Conservation (phyloP, 192 early-diverging fungal genomes). For the Coemansia sp. region DNA sequence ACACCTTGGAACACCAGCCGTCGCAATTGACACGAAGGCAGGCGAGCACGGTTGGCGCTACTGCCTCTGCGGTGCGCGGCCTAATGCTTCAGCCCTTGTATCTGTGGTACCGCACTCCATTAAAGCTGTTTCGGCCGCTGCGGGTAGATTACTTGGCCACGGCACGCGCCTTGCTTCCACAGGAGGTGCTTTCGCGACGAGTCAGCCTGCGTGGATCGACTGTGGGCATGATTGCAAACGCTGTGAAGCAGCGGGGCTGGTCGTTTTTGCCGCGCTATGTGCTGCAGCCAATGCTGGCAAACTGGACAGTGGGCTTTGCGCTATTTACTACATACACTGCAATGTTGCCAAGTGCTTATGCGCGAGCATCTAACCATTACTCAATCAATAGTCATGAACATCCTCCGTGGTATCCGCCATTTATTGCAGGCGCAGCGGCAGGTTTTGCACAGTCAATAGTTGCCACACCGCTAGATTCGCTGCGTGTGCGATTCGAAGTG, state of each 20-base stretch:
- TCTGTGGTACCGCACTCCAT: constrained; percentile 55
- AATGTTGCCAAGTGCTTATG: constrained; percentile 33
- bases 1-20: neutral
- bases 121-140: constrained; percentile 72
- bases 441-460: constrained; percentile 73
- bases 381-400: constrained; percentile 30
- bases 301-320: constrained; percentile 70
- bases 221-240: constrained; percentile 70
- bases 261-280: constrained; percentile 69
- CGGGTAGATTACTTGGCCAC: constrained; percentile 78
- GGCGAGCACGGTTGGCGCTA: constrained; percentile 50
- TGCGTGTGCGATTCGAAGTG: constrained; percentile 73
- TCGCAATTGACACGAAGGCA: constrained; percentile 42
- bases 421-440: constrained; percentile 59
- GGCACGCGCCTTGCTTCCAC: constrained; percentile 69
- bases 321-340: constrained; percentile 72
- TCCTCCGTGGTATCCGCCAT: constrained; percentile 44
- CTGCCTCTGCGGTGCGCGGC: constrained; percentile 48
- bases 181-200: constrained; percentile 37
- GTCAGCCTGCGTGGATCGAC: constrained; percentile 64
- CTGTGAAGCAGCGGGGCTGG: constrained; percentile 67
- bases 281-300: constrained; percentile 71
- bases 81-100: constrained; percentile 53
- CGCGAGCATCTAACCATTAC: constrained; percentile 38
- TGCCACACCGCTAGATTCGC: constrained; percentile 71